Evolutionary conservation across 257 asterid species (phyloP), one percentile per base, ranked within the genome.

Genomic region (Rehmannia glutinosa): DNA sequence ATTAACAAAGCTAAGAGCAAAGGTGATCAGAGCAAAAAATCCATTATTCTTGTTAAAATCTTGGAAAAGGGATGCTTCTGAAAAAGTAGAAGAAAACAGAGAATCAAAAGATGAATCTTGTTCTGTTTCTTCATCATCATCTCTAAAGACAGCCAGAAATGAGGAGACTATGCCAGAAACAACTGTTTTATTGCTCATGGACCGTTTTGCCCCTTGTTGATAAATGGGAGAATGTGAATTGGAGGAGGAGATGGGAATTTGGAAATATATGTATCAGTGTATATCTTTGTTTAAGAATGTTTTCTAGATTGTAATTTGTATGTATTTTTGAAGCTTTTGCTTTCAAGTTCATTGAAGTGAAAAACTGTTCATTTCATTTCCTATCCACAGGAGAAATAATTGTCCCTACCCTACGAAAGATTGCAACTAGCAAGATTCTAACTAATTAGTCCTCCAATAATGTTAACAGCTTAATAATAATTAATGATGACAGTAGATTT

Each of bases 201-300:
- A 90, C 77, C 90, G 94, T 2, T 87, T 87, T 55, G 88, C 91
- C n/a, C 90, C 95, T 1, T 78, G 82, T 30, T 90, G 80, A 41
- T 33, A 3, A 81, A 38, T 49, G 25, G 25, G 42, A 65, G 39
- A 49, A 24, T 23, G 19, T 72, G 38, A 33, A 41, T 41, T 41
- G 27, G 61, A 41, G 4, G 12, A 41, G 12, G 16, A 8, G 11
- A 45, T 13, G 16, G 46, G 17, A 41, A 6, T 41, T 10, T 12
- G 6, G n/a, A 41, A 41, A 8, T 16, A 20, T 33, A 20, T 61
- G 12, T 30, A 49, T 39, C 12, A 47, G 51, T 39, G 32, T 66
- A 45, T 67, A 50, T 73, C 66, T 57, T 39, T 59, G 54, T 49
- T 13, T 30, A 38, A 66, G 78, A 49, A 66, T 66, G 64, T 49